A percentile compares a stretch with the other conserved stretches of the same genome.
Conservation (phyloP, 495 filamentous ascomycete species). For the Aspergillus diversus region DNA sequence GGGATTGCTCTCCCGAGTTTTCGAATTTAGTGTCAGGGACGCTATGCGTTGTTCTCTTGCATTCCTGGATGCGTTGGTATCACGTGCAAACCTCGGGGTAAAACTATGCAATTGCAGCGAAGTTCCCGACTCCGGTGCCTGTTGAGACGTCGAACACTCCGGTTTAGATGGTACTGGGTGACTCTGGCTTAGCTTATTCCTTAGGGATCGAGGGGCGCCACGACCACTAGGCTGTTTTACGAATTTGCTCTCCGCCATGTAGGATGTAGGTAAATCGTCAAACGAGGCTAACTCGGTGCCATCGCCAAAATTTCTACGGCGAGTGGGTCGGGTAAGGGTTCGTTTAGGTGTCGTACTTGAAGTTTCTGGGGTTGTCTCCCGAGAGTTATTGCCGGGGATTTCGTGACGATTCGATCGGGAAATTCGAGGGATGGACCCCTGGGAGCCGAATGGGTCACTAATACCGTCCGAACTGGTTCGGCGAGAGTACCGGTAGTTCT, state of each 20-base stretch:
- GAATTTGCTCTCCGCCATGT: slow-evolving; percentile 76
- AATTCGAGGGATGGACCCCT: slow-evolving; percentile 53
- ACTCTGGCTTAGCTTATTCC: slow-evolving; percentile 64
- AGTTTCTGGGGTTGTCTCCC: slow-evolving; percentile 52
- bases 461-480: slow-evolving; percentile 74
- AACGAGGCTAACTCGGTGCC: slow-evolving; percentile 90
- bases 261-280: slow-evolving; percentile 92
- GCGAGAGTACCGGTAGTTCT: slow-evolving; percentile 68
- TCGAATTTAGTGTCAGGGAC: slow-evolving; percentile 42
- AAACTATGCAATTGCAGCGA: slow-evolving; percentile 49
- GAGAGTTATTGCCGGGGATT: slow-evolving; percentile 43
- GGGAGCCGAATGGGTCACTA: slow-evolving; percentile 50
- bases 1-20: slow-evolving; percentile 53
- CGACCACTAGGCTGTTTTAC: slow-evolving; percentile 75
- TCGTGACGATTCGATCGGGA: slow-evolving; percentile 52
- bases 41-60: slow-evolving; percentile 84
- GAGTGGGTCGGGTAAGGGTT: slow-evolving; percentile 73
- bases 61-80: slow-evolving; percentile 87
- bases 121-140: slow-evolving; percentile 50
- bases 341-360: slow-evolving; percentile 55
- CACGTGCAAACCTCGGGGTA: slow-evolving; percentile 86
- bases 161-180: slow-evolving; percentile 37
- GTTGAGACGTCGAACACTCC: slow-evolving; percentile 57
- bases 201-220: slow-evolving; percentile 67
- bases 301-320: slow-evolving; percentile 82